phyloP scores from a whole-genome alignment of 2,329 filamentous ascomycete genomes.

The Stenocarpella maydis region DNA sequence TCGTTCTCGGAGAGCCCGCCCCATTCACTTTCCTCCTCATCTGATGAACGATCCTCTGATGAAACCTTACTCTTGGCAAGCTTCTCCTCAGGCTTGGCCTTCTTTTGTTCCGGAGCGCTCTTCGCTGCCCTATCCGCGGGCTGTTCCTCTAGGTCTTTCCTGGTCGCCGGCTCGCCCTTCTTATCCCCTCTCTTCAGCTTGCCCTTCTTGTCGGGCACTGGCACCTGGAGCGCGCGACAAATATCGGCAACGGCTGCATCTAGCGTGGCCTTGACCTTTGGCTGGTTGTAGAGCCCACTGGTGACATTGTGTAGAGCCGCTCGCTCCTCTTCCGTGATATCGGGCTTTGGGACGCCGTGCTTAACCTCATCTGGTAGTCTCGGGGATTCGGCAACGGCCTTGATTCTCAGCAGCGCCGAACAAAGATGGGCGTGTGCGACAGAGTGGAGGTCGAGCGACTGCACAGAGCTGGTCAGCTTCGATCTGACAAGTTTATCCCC shows the following conservation, averaged over 20 bases:
- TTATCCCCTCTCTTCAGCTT: conserved; percentile 45
- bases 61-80: conserved; percentile 34
- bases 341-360: conserved; percentile 56
- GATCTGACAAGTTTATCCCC: neutral
- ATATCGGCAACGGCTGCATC: conserved; percentile 58
- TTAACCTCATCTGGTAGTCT: conserved; percentile 59
- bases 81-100: conserved; percentile 37
- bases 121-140: conserved; percentile 38
- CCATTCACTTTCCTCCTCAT: conserved; percentile 48
- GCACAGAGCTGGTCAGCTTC: neutral
- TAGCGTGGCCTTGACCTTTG: conserved; percentile 58
- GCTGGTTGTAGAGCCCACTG: conserved; percentile 62
- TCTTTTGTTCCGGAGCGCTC: conserved; percentile 35
- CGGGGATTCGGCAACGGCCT: conserved; percentile 59
- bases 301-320: conserved; percentile 66
- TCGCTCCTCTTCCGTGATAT: conserved; percentile 61
- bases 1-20: conserved; percentile 49
- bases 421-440: conserved; percentile 64
- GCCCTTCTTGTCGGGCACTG: conserved; percentile 54
- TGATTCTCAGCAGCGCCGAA: conserved; percentile 62
- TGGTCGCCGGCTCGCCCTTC: conserved; percentile 37
- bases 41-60: conserved; percentile 41
- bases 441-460: conserved; percentile 66
- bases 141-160: conserved; percentile 46
- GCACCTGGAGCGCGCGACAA: conserved; percentile 57